A percentile compares a stretch with the other conserved stretches of the same genome.
Evolutionary conservation across 441 rosid species (phyloP).

Genomic region (Erodium trifolium): DNA sequence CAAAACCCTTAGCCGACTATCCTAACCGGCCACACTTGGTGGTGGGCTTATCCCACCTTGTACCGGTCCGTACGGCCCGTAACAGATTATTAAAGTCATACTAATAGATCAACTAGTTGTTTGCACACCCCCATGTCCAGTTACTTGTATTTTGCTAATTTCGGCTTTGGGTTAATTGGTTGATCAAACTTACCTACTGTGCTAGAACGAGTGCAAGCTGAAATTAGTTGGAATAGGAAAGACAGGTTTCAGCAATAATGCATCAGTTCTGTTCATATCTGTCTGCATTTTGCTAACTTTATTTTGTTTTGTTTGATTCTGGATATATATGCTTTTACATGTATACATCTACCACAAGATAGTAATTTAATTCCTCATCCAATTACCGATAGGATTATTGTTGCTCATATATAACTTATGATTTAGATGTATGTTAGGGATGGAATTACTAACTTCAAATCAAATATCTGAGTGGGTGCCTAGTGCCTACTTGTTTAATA

Average conservation of each 20-base stretch:
- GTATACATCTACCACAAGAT: background rate
- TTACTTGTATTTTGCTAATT: background rate
- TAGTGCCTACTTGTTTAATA: background rate
- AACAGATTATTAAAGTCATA: too few species aligned
- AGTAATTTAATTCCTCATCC: background rate
- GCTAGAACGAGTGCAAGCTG: background rate
- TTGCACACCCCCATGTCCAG: background rate
- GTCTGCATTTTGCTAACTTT: background rate
- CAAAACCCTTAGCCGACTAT: too few species aligned
- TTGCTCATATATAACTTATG: background rate
- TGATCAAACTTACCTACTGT: background rate
- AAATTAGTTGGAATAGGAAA: background rate
- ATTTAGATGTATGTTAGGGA: background rate
- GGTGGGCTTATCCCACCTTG: too few species aligned
- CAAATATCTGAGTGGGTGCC: background rate
- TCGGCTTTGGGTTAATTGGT: background rate
- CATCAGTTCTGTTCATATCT: background rate
- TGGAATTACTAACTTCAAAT: background rate
- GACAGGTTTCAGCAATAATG: background rate
- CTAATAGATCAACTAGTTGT: too few species aligned
- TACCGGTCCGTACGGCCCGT: too few species aligned
- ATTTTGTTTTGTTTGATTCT: background rate
- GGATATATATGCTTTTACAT: background rate
- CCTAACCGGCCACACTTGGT: too few species aligned
- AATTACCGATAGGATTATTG: background rate